Percentiles rank a stretch among this genome's conserved stretches.
Evolutionary conservation across 129 eudicot species (phyloP).

Genomic region (Apium graveolens): DNA sequence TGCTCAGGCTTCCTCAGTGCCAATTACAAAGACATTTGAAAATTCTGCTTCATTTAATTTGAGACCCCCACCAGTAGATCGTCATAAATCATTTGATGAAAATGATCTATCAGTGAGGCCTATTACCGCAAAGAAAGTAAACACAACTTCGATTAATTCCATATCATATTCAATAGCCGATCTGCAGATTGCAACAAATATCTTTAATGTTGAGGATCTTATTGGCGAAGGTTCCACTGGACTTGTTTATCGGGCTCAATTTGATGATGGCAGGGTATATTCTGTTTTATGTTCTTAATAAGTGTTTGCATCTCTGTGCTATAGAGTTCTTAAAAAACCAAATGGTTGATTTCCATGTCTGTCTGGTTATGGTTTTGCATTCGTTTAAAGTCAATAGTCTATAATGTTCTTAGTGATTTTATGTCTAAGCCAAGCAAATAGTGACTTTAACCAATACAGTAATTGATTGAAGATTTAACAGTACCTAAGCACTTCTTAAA

Average conservation of each 20-base stretch:
- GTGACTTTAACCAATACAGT: background rate
- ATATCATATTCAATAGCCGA: no score
- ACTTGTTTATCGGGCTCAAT: no score
- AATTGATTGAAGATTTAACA: background rate
- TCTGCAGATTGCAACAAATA: no score
- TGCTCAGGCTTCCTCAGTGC: slow-evolving; percentile 41
- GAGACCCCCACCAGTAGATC: no score
- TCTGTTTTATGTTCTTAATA: no score
- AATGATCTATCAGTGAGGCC: slow-evolving; percentile 58
- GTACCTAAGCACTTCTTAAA: background rate
- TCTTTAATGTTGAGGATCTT: no score
- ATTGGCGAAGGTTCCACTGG: no score
- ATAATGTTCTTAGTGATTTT: background rate
- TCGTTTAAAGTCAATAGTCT: background rate
- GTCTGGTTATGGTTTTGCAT: background rate
- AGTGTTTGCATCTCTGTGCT: background rate
- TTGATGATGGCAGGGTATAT: no score
- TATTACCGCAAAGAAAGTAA: slow-evolving; percentile 58
- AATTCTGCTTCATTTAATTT: slow-evolving; percentile 51
- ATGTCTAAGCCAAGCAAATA: background rate
- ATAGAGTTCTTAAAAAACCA: background rate
- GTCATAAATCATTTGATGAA: no score
- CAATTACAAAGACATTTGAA: slow-evolving; percentile 45
- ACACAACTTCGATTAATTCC: no score
- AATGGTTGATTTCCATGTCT: background rate